Evolutionary conservation across 2,329 filamentous ascomycete species (phyloP), one percentile per base, ranked within the genome.

Genomic region (Sarocladium strictum): DNA sequence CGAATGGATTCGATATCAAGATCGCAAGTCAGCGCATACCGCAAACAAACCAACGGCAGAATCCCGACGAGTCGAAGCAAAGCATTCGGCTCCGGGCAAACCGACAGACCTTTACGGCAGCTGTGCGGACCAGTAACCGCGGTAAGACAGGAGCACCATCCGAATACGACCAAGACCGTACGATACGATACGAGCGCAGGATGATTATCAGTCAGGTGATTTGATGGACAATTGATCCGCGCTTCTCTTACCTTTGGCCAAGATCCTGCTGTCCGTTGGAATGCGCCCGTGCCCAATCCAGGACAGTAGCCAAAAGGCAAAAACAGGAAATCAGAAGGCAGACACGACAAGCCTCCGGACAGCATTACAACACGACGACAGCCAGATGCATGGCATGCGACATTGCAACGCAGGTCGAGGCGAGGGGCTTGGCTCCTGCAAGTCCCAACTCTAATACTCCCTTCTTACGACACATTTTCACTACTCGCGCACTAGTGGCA

Each of bases 381-480:
- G 29, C 12, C 12, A 15, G 17, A 15, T 15, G 12, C 43, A 29
- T 27, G 24, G 43, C 43, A 47, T 9, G 17, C 40, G 17, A 43
- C 21, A 24, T 47, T 47, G 24, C 23, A 24, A 47, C 24, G 43
- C 43, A 47, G 12, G 43, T 27, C 4, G 9, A 47, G 43, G 43
- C 43, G 43, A 47, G 23, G 43, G 43, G 23, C 43, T 47, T 47
- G 43, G 43, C 43, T 35, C 27, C 26, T 51, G 47, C 47, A 51
- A 51, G 47, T 35, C 17, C 47, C 47, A 51, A 51, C 47, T 51
- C 47, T 51, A 51, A 51, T 33, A 29, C 47, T 51, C 47, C 47
- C 47, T 47, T 51, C 17, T 51, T 51, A 29, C 47, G 47, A 51
- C 47, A 12, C 47, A 51, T 51, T 17, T 35, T 17, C n/a, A 33